Percentiles rank a stretch among this genome's conserved stretches.
Conservation (phyloP, 2,329 filamentous ascomycete genomes). For the Diaporthe sp. region DNA sequence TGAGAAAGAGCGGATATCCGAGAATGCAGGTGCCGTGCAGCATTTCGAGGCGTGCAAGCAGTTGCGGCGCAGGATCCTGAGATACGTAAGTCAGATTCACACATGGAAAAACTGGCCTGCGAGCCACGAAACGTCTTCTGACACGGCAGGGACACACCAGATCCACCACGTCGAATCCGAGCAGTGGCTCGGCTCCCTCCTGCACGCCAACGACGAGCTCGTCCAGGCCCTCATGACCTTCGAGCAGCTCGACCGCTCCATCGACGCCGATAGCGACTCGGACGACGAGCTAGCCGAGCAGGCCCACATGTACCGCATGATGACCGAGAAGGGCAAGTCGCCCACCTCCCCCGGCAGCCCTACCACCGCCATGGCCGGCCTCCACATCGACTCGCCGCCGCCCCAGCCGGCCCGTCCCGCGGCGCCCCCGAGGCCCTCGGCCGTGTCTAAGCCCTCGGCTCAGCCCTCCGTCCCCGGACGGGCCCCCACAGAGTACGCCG, state of each 20-base stretch:
- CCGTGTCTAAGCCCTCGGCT: conserved; percentile 64
- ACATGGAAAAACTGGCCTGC: background rate
- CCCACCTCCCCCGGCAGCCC: conserved; percentile 59
- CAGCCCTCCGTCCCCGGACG: conserved; percentile 60
- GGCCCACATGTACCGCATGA: conserved; percentile 74
- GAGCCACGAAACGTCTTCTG: background rate
- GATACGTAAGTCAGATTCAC: conserved; percentile 72
- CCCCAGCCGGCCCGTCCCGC: conserved; percentile 57
- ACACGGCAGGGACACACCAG: conserved; percentile 51
- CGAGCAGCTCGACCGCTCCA: conserved; percentile 90
- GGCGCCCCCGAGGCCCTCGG: conserved; percentile 63
- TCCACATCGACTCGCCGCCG: conserved; percentile 57
- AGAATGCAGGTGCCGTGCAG: conserved; percentile 81
- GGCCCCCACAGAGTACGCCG: conserved; percentile 67
- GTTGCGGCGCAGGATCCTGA: conserved; percentile 85
- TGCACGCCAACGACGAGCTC: conserved; percentile 97
- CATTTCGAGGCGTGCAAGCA: conserved; percentile 90
- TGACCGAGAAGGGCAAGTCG: conserved; percentile 65
- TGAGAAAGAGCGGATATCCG: conserved; percentile 88
- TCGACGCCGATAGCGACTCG: conserved; percentile 81
- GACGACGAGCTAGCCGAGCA: conserved; percentile 78
- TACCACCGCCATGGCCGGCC: conserved; percentile 59
- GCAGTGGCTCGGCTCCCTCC: conserved; percentile 89
- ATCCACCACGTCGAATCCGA: conserved; percentile 94
- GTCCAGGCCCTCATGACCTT: conserved; percentile 94